phyloP scores from a whole-genome alignment of 2,329 filamentous ascomycete species.

The Alternaria brassicicola region DNA sequence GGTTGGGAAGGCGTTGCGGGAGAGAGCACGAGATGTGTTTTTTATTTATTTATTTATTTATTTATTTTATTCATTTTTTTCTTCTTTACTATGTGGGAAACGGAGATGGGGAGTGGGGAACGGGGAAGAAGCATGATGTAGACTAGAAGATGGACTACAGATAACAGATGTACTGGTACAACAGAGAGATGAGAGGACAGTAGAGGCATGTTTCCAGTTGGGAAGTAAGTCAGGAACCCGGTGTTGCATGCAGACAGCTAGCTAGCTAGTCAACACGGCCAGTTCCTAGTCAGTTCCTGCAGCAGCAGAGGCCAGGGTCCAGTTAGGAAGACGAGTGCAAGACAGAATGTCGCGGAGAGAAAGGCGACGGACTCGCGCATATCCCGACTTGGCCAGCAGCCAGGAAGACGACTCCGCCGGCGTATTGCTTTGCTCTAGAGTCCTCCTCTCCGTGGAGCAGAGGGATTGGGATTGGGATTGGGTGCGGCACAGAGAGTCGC shows the following conservation, averaged over 20 bases:
- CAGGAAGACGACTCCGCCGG: background rate
- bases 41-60: too few species aligned
- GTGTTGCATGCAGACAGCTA: background rate
- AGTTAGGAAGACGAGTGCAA: background rate
- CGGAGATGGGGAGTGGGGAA: background rate
- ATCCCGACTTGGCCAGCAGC: background rate
- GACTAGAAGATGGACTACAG: background rate
- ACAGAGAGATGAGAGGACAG: background rate
- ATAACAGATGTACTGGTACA: background rate
- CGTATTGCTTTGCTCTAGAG: background rate
- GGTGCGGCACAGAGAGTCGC: background rate
- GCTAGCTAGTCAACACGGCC: background rate
- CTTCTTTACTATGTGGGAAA: too few species aligned
- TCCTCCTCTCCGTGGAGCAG: background rate
- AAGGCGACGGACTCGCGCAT: background rate
- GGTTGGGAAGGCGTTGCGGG: background rate
- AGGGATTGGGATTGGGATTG: background rate
- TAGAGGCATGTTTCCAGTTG: background rate
- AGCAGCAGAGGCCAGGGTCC: constrained; percentile 1
- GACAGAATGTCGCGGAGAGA: background rate
- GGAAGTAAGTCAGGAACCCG: background rate
- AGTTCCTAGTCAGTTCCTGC: background rate
- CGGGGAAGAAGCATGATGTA: background rate
- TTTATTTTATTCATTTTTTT: too few species aligned
- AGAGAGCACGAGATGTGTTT: background rate